Conservation (phyloP, 768 basidiomycete species). For the Filobasidium wieringae region DNA sequence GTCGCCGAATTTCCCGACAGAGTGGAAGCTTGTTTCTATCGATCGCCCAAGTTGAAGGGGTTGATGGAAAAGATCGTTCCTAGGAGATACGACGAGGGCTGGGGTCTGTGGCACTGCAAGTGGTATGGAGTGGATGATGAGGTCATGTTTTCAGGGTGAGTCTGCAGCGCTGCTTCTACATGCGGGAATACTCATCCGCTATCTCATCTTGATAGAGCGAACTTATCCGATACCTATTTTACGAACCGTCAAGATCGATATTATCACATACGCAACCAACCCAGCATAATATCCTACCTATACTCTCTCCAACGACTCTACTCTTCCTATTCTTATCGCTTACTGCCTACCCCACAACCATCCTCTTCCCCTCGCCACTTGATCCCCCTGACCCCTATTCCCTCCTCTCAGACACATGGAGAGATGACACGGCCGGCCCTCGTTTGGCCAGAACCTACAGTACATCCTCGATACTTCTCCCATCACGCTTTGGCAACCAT, state of each 20-base stretch:
- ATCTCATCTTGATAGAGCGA: constrained; percentile 59
- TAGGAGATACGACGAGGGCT: constrained; percentile 90
- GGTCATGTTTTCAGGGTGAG: constrained; percentile 83
- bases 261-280: constrained; percentile 55
- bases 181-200: background rate
- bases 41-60: constrained; percentile 72
- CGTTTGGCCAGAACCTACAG: constrained; percentile 55
- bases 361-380: constrained; percentile 24
- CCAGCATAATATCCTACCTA: constrained; percentile 66
- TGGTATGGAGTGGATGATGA: constrained; percentile 88
- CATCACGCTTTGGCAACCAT: constrained; percentile 50
- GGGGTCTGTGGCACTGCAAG: constrained; percentile 98
- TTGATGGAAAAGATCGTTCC: constrained; percentile 67
- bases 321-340: constrained; percentile 60
- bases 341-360: constrained; percentile 32
- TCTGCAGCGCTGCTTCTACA: background rate
- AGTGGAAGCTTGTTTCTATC: constrained; percentile 68
- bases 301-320: constrained; percentile 60
- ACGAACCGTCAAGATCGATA: constrained; percentile 92
- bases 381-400: constrained; percentile 21
- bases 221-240: constrained; percentile 85
- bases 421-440: constrained; percentile 44
- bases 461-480: constrained; percentile 61
- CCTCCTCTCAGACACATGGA: constrained; percentile 17
- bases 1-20: constrained; percentile 58